Base-by-base conservation (phyloP, 768 basidiomycete genomes). In the Suillus variegatus region DNA sequence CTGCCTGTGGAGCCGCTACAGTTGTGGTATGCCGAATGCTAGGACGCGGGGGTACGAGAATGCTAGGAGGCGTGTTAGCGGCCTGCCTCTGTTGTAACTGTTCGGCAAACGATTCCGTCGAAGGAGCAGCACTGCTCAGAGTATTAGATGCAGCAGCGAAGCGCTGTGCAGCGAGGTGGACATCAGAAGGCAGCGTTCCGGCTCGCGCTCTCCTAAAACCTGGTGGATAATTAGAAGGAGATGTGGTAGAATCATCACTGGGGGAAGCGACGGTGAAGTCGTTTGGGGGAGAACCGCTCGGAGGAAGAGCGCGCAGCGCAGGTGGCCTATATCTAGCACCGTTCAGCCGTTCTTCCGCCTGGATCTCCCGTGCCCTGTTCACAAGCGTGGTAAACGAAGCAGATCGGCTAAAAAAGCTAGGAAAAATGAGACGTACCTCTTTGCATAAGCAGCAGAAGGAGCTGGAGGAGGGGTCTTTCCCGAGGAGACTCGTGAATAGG, bases 121-220 rank as follows among this genome's bases (percentile, higher is more conserved):
- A 79, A 75, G 86, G 69, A 73, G 81, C 66, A 56, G 84, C 80
- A 72, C 79, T 82, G 52, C 82, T 77, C 70, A 88, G 75, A 40
- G 84, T 86, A 77, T 78, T 85, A 32, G 88, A 85, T 65, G 88
- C 83, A 40, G 89, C 88, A 36, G 89, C 89, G 78, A 88, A 94
- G 65, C 89, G 87, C 77, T 93, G 91, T 61, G 93, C 89, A 65
- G 91, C 92, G 71, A 94, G 88, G 74, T 92, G 90, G 62, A 97
- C 90, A 76, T 96, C 96, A 70, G 95, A 97, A 80, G 96, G 96
- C 74, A 98, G 87, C 83, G 96, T 98, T 65, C 95, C 97, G 70
- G 96, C 97, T 88, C 95, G 89, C 74, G 95, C 94, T 83, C 95
- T 89, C 81, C 94, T 88, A 77, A 95, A 97, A 67, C 93, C 92